A percentile compares a stretch with the other conserved stretches of the same genome.
Conservation (phyloP, 768 basidiomycete species). For the Suillus fuscotomentosus region DNA sequence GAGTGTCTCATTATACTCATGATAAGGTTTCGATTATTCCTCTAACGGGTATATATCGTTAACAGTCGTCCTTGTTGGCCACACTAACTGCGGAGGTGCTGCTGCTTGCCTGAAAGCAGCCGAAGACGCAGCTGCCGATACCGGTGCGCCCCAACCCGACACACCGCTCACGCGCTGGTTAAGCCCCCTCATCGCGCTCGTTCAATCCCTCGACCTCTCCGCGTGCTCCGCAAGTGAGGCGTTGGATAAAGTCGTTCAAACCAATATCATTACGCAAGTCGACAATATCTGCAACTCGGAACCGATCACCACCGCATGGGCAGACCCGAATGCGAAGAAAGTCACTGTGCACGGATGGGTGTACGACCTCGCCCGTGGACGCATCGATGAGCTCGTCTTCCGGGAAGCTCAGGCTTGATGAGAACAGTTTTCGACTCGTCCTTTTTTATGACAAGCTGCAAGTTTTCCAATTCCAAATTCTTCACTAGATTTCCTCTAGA, state of each 20-base stretch:
- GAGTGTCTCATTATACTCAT: conserved; percentile 34
- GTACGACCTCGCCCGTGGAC: conserved; percentile 61
- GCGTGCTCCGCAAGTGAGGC: conserved; percentile 35
- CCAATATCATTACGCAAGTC: conserved; percentile 59
- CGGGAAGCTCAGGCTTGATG: not conserved
- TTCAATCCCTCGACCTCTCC: conserved; percentile 42
- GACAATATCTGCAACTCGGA: conserved; percentile 46
- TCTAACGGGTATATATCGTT: conserved; percentile 4
- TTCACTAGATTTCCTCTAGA: not conserved
- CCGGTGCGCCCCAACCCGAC: conserved; percentile 27
- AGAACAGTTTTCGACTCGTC: not conserved
- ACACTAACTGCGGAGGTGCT: conserved; percentile 81
- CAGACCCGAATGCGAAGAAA: conserved; percentile 27
- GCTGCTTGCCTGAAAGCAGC: conserved; percentile 51
- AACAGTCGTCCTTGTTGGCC: conserved; percentile 78
- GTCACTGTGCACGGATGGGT: conserved; percentile 74
- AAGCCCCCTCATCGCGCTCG: conserved; percentile 56
- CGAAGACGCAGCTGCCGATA: conserved; percentile 28
- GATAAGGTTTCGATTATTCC: conserved; percentile 29
- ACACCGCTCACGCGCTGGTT: conserved; percentile 71
- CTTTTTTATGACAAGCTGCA: not conserved
- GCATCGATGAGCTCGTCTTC: conserved; percentile 50
- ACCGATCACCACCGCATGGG: conserved; percentile 47
- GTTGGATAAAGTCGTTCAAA: conserved; percentile 49
- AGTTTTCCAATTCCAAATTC: not conserved